Evolutionary conservation across 768 basidiomycete genomes (phyloP).

Genomic region (Amanita brunnescens): DNA sequence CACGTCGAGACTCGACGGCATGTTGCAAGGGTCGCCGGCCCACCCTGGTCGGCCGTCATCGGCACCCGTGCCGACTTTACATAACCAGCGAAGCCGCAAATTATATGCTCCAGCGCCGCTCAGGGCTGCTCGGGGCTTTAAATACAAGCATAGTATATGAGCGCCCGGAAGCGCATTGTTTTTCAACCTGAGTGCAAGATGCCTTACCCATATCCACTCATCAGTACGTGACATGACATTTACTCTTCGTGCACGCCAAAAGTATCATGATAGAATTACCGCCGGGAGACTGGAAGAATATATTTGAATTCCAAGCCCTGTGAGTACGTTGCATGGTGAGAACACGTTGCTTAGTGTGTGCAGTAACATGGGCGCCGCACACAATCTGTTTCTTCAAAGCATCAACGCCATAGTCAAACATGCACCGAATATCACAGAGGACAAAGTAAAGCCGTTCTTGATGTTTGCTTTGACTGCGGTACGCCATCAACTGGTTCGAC

Average conservation of each 20-base stretch:
- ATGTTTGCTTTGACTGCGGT: conserved; percentile 20
- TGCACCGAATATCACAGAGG: conserved; percentile 14
- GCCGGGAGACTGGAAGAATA: conserved; percentile 19
- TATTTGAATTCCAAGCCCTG: conserved; percentile 22
- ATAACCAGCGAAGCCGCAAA: too few species aligned
- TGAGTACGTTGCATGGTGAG: conserved; percentile 3
- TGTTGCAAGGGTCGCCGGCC: too few species aligned
- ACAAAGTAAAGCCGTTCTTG: conserved; percentile 19
- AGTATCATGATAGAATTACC: conserved; percentile 11
- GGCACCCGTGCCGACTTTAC: too few species aligned
- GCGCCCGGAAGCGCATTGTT: too few species aligned
- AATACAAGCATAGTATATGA: not conserved
- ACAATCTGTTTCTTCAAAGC: conserved; percentile 22
- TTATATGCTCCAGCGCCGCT: too few species aligned
- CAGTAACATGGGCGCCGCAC: conserved; percentile 22
- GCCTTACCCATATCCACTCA: conserved; percentile 14
- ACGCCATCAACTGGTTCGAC: conserved; percentile 1
- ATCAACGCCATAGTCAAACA: conserved; percentile 20
- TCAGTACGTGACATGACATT: conserved; percentile 4
- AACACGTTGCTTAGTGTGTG: not conserved
- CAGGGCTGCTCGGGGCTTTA: not conserved
- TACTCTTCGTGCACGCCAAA: not conserved
- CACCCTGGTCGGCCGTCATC: too few species aligned
- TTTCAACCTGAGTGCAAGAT: too few species aligned
- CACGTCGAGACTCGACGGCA: too few species aligned